Evolutionary conservation across 2,329 filamentous ascomycete genomes (phyloP), one percentile per base, ranked within the genome.

Genomic region (Ceratocystiopsis sp.): DNA sequence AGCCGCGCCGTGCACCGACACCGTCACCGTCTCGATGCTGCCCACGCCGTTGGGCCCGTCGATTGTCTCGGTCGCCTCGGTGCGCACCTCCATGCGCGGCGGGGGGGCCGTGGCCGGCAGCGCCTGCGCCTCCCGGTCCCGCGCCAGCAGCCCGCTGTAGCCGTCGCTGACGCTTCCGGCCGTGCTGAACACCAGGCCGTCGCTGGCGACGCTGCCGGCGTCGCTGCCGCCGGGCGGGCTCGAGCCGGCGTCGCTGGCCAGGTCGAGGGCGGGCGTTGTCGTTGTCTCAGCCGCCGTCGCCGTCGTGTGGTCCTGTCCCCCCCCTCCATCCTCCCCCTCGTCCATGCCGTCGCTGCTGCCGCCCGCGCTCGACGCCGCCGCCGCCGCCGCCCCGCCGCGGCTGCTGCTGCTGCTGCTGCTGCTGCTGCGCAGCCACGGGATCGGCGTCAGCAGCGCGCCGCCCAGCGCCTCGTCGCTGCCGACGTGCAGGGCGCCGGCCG

Each of bases 361-460:
- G 12, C 33, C 15, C 33, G 33, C 33, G 12, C 33, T 16, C 37
- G 18, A 42, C 36, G 35, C 45, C 44, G 32, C 44, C 45, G 41
- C 41, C 57, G 11, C 38, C 36, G n/a, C n/a, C n/a, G n/a, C n/a
- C n/a, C n/a, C n/a, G n/a, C n/a, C n/a, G n/a, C n/a, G n/a, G n/a
- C n/a, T n/a, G n/a, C n/a, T n/a, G n/a, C n/a, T n/a, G n/a, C n/a
- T n/a, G n/a, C n/a, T n/a, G 42, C 35, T 54, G 55, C 33, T 40
- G 8, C 64, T 60, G 19, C 61, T 68, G 17, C 58, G 51, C 41
- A 96, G 65, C 91, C 91, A 98, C 0, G 87, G 84, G 45, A 98
- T 96, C 1, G 89, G 91, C 1, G 89, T 96, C 41, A 98, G 67
- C 16, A 95, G 67, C 0, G 91, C 91, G 8, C 91, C 91, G 18